A percentile compares a stretch with the other conserved stretches of the same genome.
phyloP scores from a whole-genome alignment of 768 basidiomycete species.

The Amanita thiersii region DNA sequence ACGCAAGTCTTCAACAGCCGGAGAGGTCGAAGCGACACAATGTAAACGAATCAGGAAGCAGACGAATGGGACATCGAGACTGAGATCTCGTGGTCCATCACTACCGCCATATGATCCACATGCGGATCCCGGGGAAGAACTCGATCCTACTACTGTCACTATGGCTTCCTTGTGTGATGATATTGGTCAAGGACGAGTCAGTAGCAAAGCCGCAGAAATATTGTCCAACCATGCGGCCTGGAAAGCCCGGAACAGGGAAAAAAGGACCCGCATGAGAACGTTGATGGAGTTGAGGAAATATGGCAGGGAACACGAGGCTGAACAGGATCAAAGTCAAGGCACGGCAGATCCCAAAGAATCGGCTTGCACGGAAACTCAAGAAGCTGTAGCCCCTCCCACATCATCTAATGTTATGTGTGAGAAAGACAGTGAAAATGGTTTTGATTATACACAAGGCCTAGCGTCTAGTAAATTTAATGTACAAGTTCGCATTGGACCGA shows the following conservation, averaged over 20 bases:
- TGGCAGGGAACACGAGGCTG: constrained; percentile 43
- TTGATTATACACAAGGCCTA: constrained; percentile 63
- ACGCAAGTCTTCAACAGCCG: constrained; percentile 11
- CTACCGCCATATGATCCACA: constrained; percentile 49
- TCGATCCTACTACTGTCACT: constrained; percentile 78
- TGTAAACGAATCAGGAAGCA: constrained; percentile 21
- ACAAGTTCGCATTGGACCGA: constrained; percentile 81
- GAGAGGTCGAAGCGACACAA: constrained; percentile 11
- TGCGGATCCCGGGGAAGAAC: constrained; percentile 63
- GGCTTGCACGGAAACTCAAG: constrained; percentile 9
- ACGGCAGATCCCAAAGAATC: constrained; percentile 12
- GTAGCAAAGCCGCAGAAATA: constrained; percentile 69
- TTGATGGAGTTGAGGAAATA: constrained; percentile 72
- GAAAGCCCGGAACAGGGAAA: constrained; percentile 64
- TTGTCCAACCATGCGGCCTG: constrained; percentile 62
- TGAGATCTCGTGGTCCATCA: constrained; percentile 39
- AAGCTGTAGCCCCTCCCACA: neutral
- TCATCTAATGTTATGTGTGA: constrained; percentile 15
- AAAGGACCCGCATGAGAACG: constrained; percentile 51
- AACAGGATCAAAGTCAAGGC: constrained; percentile 21
- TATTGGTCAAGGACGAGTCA: constrained; percentile 71
- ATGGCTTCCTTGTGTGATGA: constrained; percentile 78
- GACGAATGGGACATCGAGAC: constrained; percentile 15
- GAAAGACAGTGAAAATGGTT: constrained; percentile 49
- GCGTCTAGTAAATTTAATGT: constrained; percentile 70